Evolutionary conservation across 768 basidiomycete genomes (phyloP).

Genomic region (Russula sp.): DNA sequence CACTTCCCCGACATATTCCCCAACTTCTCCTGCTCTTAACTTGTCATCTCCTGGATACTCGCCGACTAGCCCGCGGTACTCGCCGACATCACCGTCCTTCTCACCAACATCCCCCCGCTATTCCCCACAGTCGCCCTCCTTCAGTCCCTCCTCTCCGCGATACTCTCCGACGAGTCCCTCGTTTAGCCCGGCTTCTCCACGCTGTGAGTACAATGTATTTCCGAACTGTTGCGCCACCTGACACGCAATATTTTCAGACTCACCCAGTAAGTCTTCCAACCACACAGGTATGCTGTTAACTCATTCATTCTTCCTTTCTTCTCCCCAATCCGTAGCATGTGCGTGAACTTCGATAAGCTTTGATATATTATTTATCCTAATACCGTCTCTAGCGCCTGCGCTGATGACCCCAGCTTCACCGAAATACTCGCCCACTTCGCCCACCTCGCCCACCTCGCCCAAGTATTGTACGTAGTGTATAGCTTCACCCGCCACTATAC

Average conservation of each 20-base stretch:
- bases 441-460: conserved; percentile 88
- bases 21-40: conserved; percentile 79
- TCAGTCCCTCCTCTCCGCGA: conserved; percentile 85
- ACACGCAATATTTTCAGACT: conserved; percentile 43
- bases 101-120: conserved; percentile 89
- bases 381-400: conserved; percentile 51
- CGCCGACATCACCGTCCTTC: conserved; percentile 78
- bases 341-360: conserved; percentile 30
- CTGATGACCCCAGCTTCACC: conserved; percentile 88
- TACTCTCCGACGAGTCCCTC: conserved; percentile 87
- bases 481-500: not conserved
- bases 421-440: conserved; percentile 91
- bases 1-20: conserved; percentile 83
- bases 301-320: conserved; percentile 23
- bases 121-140: conserved; percentile 86
- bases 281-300: conserved; percentile 20
- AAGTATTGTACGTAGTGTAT: conserved; percentile 67
- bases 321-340: conserved; percentile 48
- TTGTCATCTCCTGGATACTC: conserved; percentile 71
- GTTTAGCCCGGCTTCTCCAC: conserved; percentile 83
- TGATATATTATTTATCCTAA: conserved; percentile 9
- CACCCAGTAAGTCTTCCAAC: conserved; percentile 58
- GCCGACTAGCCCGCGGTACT: conserved; percentile 74
- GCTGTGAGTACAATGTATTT: conserved; percentile 49
- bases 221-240: conserved; percentile 17